These are phyloP conservation scores for Colletotrichum melonis DNA, from an alignment of 2,329 filamentous ascomycete genomes.

Conservation along the genomic window DNA sequence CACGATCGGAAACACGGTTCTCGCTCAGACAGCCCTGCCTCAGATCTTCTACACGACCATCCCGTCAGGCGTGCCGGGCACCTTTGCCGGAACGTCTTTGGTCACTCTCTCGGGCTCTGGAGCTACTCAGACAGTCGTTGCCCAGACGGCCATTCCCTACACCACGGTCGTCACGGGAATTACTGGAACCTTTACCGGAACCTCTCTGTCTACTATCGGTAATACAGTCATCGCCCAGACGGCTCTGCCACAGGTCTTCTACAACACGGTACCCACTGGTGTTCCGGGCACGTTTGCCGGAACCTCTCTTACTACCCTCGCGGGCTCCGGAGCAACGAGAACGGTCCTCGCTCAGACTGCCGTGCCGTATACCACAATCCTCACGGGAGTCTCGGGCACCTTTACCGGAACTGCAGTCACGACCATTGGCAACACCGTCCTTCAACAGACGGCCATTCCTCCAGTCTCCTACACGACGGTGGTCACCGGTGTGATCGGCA, in stretches of 20 bases:
- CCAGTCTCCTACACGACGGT: not conserved
- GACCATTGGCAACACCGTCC: not conserved
- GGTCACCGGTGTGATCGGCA: not conserved
- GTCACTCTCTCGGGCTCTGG: not conserved
- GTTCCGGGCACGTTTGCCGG: not conserved
- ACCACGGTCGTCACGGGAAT: not conserved
- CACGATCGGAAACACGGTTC: not conserved
- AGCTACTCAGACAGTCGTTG: not conserved
- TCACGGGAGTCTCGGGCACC: slow-evolving; percentile 2
- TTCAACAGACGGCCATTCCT: not conserved
- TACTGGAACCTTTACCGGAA: not conserved
- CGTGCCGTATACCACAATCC: not conserved
- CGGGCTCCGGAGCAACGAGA: not conserved
- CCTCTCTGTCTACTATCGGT: not conserved
- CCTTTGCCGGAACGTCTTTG: not conserved
- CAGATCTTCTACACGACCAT: not conserved
- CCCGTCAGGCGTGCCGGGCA: not conserved
- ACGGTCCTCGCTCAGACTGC: not conserved
- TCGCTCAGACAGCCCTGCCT: not conserved
- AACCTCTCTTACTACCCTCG: not conserved
- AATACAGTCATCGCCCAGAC: not conserved
- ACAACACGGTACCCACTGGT: not conserved
- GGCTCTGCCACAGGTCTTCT: not conserved
- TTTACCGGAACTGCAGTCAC: not conserved
- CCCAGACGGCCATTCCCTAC: not conserved